phyloP scores from a whole-genome alignment of 805 yeast species.

The Maudiozyma bulderi region DNA sequence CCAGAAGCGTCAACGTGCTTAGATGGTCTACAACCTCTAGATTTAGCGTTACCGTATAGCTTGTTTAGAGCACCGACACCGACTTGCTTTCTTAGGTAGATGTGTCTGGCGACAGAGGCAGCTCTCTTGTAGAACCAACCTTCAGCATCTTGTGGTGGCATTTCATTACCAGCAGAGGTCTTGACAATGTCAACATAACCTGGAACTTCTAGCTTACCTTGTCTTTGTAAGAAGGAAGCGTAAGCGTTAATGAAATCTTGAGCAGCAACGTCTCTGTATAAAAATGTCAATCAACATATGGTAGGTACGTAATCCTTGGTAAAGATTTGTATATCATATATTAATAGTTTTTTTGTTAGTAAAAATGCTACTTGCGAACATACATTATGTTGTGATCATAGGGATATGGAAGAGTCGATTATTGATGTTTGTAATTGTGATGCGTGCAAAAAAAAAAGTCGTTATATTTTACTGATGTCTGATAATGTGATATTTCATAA shows the following conservation, averaged over 20 bases:
- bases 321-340: background rate
- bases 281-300: background rate
- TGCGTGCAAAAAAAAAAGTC: too few relatives aligned
- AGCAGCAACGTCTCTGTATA: conserved; percentile 97
- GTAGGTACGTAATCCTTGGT: background rate
- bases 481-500: too few relatives aligned
- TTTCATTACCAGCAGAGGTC: conserved; percentile 97
- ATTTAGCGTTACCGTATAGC: conserved; percentile 97
- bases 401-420: too few relatives aligned
- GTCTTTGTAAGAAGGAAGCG: conserved; percentile 99
- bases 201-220: conserved; percentile 99
- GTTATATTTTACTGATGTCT: too few relatives aligned
- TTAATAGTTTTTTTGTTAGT: conserved; percentile 13
- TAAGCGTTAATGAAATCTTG: conserved; percentile 99
- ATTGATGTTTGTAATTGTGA: too few relatives aligned
- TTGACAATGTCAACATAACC: conserved; percentile 99
- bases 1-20: conserved; percentile 99
- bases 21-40: conserved; percentile 98
- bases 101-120: conserved; percentile 99
- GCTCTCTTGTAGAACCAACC: conserved; percentile 99
- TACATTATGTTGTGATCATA: background rate
- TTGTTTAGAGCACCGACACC: conserved; percentile 99
- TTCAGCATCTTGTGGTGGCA: conserved; percentile 99
- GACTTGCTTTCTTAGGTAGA: conserved; percentile 97
- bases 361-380: background rate